Base-by-base conservation (phyloP, 805 yeast species). In the Metschnikowia lunata region DNA sequence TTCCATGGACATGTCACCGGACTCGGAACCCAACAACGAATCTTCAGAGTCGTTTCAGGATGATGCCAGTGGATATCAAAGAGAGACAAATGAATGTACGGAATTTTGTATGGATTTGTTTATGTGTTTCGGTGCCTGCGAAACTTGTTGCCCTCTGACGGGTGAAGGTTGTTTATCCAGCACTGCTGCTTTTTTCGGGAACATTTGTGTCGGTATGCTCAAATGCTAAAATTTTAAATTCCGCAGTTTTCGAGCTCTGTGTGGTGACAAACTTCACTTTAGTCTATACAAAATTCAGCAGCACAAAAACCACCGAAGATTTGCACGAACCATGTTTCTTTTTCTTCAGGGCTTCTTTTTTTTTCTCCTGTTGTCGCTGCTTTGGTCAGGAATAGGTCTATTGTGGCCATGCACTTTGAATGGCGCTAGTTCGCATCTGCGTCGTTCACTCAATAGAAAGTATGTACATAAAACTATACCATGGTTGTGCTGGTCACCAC, bases 121-220 rank as follows among this genome's bases (percentile, higher is more conserved):
- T 39, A 46, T 61, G 14, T 71, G 76, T 50, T 71, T 71, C 43
- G 75, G 76, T 1, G 55, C 67, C 38, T 63, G 63, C 40, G 70
- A 67, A 37, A 54, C 60, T 7, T 69, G 71, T 47, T 69, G 74
- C 49, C 76, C 76, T n/a, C 47, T 62, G 34, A 56, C 56, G 13
- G 71, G 71, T 4, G 74, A 69, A 41, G 75, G 76, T 8, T 70
- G 64, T 47, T 43, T 69, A 40, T 61, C 67, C 36, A 50, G 66
- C 18, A 45, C 60, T 27, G 72, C 72, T 8, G 55, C 63, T 1
- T 65, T 69, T 56, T 52, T 64, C 38, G 75, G 74, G 26, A 66
- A 64, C 46, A 46, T 69, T 14, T 51, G 66, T 15, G 58, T 69
- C 34, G 49, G 63, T 3, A 61, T 66, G 44, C 61, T 69, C 53